Evolutionary conservation across 768 basidiomycete genomes (phyloP).

Genomic region (Mycena capillaripes): DNA sequence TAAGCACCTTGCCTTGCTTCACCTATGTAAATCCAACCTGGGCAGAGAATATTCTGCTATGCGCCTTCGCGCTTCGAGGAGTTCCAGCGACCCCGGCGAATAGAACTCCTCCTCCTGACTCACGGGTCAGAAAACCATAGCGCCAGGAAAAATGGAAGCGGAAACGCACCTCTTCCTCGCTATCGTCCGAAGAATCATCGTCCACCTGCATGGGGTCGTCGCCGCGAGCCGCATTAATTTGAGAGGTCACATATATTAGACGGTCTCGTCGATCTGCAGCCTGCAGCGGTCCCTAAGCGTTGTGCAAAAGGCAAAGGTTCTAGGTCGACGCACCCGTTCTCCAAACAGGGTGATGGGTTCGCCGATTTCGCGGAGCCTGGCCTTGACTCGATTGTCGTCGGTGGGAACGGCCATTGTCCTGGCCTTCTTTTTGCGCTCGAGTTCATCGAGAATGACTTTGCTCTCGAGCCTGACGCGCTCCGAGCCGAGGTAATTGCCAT

Average conservation of each 20-base stretch:
- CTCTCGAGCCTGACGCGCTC: slow-evolving; percentile 86
- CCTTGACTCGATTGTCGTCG: slow-evolving; percentile 94
- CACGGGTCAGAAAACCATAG: slow-evolving; percentile 12
- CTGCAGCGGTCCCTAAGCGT: slow-evolving; percentile 54
- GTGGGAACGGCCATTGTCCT: slow-evolving; percentile 96
- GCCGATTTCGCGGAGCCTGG: slow-evolving; percentile 90
- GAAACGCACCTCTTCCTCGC: slow-evolving; percentile 79
- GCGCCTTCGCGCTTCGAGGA: slow-evolving; percentile 86
- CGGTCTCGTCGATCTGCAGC: slow-evolving; percentile 97
- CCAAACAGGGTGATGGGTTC: slow-evolving; percentile 98
- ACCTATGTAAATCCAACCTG: slow-evolving; percentile 84
- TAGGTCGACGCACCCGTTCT: slow-evolving; percentile 83
- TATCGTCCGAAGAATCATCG: slow-evolving; percentile 75
- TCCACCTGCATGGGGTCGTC: slow-evolving; percentile 85
- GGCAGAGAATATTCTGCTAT: slow-evolving; percentile 96
- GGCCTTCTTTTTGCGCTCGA: slow-evolving; percentile 98
- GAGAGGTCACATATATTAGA: slow-evolving; percentile 93
- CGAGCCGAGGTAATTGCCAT: slow-evolving; percentile 80
- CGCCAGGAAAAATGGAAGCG: slow-evolving; percentile 7
- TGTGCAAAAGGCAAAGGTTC: not conserved
- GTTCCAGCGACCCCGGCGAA: slow-evolving; percentile 88
- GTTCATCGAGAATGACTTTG: slow-evolving; percentile 90
- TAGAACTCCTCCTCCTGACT: slow-evolving; percentile 94
- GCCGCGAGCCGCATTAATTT: slow-evolving; percentile 91
- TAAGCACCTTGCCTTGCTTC: slow-evolving; percentile 82